A percentile compares a stretch with the other conserved stretches of the same genome.
phyloP scores from a whole-genome alignment of 2,329 filamentous ascomycete species.

The Trichophyton simii region DNA sequence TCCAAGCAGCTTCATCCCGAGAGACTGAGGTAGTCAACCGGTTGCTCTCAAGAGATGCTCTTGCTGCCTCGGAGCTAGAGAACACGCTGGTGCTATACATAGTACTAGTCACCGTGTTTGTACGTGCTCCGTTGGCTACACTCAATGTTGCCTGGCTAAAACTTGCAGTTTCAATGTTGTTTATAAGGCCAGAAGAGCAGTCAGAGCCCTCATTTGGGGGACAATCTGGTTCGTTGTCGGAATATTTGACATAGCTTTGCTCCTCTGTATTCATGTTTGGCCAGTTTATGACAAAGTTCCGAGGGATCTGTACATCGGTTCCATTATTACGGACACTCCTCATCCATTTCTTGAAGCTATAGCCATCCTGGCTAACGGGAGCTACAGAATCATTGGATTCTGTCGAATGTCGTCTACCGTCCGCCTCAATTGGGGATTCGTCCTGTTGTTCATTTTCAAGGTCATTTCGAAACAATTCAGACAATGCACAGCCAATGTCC shows the following conservation, averaged over 20 bases:
- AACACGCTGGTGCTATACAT: constrained; percentile 43
- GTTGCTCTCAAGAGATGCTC: constrained; percentile 49
- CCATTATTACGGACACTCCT: constrained; percentile 24
- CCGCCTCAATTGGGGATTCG: not conserved
- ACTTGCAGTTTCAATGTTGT: constrained; percentile 69
- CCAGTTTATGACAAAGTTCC: constrained; percentile 28
- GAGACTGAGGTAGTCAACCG: constrained; percentile 32
- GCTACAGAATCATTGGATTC: not conserved
- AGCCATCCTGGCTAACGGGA: not conserved
- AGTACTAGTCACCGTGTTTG: constrained; percentile 48
- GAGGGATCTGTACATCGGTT: constrained; percentile 9
- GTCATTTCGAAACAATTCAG: constrained; percentile 3
- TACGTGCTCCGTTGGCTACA: constrained; percentile 49
- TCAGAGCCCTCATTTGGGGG: constrained; percentile 52
- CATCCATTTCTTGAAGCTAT: constrained; percentile 29
- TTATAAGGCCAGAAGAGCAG: constrained; percentile 67
- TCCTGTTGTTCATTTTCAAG: constrained; percentile 3
- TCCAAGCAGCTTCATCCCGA: constrained; percentile 56
- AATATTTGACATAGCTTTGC: constrained; percentile 14
- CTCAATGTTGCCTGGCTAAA: constrained; percentile 61
- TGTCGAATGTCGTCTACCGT: not conserved
- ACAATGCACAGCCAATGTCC: not conserved
- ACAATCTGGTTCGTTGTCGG: constrained; percentile 5
- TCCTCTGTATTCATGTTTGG: constrained; percentile 16
- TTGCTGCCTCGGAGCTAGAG: constrained; percentile 55